Base-by-base conservation (phyloP, 2,329 filamentous ascomycete genomes). In the Calonectria naviculata region DNA sequence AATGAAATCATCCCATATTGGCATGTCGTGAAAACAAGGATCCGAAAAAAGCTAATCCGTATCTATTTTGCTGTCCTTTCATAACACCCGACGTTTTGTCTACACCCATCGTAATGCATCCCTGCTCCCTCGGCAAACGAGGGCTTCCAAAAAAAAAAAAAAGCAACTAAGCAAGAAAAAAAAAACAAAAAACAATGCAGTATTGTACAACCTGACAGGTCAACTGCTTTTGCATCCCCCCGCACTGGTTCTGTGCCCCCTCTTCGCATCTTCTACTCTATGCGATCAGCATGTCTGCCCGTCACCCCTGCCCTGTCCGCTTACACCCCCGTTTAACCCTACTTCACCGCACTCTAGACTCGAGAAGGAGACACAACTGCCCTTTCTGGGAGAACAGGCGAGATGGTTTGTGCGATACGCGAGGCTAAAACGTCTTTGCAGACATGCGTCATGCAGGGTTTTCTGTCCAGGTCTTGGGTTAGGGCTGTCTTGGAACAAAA, bases 171-270 rank as follows among this genome's bases (percentile, higher is more conserved):
- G 65, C n/a, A 54, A 42, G 68, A 71, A 69, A 62, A 31, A 66
- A 64, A 70, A 70, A 68, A 61, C 21, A 66, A 63, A 72, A 65
- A 63, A 26, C 66, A 46, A 61, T 60, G 66, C 66, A 62, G 60
- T 73, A 72, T 72, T 74, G 74, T 76, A 73, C 70, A 77, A 69
- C 69, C 68, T 75, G 71, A 75, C 63, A 73, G 61, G 75, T 73
- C 75, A 74, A 44, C 67, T 70, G 31, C 52, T 58, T 62, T 70
- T 46, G 56, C 46, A 42, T 31, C 56, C 62, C 58, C 73, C 76
- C 71, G 68, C 74, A 71, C 74, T 41, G 29, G 36, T 28, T 52
- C 63, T 70, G 61, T 64, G 63, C 68, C 46, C 67, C 67, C 70
- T 68, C 66, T 71, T 58, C 60, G 70, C 66, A 44, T 65, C 61